These are phyloP conservation scores for Periglandula ipomoeae DNA, from an alignment of 2,329 filamentous ascomycete genomes.

Conservation along the genomic window DNA sequence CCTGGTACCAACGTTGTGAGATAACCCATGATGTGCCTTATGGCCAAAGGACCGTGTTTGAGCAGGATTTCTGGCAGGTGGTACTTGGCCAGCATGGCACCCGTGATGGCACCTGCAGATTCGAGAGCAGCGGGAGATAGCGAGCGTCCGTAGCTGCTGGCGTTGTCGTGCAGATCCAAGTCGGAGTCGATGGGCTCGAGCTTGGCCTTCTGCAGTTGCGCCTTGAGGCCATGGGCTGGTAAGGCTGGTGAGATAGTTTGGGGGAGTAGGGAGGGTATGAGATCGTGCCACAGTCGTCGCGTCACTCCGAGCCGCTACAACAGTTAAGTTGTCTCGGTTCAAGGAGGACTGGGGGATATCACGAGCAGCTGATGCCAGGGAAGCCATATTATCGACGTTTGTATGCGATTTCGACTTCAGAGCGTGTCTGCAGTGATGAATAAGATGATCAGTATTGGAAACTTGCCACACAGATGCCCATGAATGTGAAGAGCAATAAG, in stretches of 20 bases:
- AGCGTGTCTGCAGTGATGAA: conserved; percentile 27
- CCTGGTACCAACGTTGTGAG: conserved; percentile 88
- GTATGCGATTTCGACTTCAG: conserved; percentile 30
- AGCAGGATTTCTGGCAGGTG: conserved; percentile 87
- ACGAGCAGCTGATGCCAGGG: conserved; percentile 57
- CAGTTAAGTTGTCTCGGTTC: conserved; percentile 63
- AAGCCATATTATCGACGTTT: conserved; percentile 46
- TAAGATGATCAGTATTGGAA: background rate
- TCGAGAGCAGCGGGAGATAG: conserved; percentile 49
- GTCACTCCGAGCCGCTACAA: conserved; percentile 59
- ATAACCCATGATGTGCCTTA: conserved; percentile 91
- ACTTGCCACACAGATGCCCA: too few relatives aligned
- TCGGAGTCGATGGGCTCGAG: conserved; percentile 72
- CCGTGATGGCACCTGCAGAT: conserved; percentile 73
- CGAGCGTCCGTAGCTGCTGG: conserved; percentile 21
- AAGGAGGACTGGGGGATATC: conserved; percentile 54
- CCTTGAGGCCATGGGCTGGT: conserved; percentile 69
- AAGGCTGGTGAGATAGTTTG: conserved; percentile 84
- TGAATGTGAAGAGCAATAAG: background rate
- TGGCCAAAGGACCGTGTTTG: conserved; percentile 81
- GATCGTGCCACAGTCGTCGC: conserved; percentile 49
- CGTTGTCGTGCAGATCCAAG: conserved; percentile 66
- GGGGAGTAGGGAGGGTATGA: conserved; percentile 74
- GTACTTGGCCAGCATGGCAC: conserved; percentile 75
- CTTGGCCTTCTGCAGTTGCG: conserved; percentile 50